Conservation (phyloP, 306 rosid species). For the Senna siamea region DNA sequence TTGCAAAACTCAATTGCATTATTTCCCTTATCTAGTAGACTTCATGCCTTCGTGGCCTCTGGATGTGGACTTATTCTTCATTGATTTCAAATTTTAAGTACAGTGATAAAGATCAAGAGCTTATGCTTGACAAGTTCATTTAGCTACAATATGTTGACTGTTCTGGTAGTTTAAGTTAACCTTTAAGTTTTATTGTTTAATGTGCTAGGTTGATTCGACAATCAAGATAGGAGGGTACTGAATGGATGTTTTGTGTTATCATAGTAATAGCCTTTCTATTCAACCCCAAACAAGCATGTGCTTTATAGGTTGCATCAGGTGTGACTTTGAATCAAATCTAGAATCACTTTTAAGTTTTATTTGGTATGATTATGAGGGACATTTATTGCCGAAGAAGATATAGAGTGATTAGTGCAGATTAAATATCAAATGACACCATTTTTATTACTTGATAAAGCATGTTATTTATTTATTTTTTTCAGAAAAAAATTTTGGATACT, state of each 20-base stretch:
- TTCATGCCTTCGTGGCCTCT: not conserved
- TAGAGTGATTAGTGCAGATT: not conserved
- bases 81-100: not conserved
- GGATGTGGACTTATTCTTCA: not conserved
- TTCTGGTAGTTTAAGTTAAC: not conserved
- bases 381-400: not conserved
- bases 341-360: constrained; percentile 2
- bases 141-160: not conserved
- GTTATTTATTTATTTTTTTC: too few relatives aligned
- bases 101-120: not conserved
- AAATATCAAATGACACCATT: not conserved
- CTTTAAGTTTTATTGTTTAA: constrained; percentile 2
- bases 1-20: not conserved
- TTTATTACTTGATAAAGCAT: not conserved
- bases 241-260: constrained; percentile 13
- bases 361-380: not conserved
- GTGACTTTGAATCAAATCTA: not conserved
- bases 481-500: too few relatives aligned
- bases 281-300: not conserved
- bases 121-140: not conserved
- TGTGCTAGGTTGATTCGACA: constrained; percentile 2
- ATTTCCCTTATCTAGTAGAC: not conserved
- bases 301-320: constrained; percentile 15
- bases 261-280: not conserved
- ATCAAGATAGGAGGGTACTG: constrained; percentile 3